Evolutionary conservation across 805 yeast genomes (phyloP), one percentile per base, ranked within the genome.

Genomic region (Teunomyces aglyptinius): DNA sequence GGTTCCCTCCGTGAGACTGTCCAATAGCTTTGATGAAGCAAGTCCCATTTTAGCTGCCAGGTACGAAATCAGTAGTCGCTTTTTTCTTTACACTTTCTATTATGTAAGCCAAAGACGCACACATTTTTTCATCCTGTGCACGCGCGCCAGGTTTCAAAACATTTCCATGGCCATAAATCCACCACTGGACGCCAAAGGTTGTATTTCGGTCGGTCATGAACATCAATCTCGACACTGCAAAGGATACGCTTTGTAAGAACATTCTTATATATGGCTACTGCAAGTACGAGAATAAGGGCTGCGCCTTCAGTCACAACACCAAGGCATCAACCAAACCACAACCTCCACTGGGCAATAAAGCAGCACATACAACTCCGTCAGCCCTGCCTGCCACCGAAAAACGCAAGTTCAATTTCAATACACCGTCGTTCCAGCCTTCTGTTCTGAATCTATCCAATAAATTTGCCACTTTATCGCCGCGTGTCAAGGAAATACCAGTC

Each of bases 191-290:
- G 6, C 10, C 29, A 38, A 12, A 6, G 19, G 18, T 22, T 24
- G n/a, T 20, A 19, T 12, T 13, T n/a, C 6, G 20, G n/a, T 32
- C 45, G 16, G 43, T 31, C 38, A 60, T 60, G 64, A 60, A 60
- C 48, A 65, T 71, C 48, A 77, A 77, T 55, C 68, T 71, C 47
- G 83, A 80, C 38, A 68, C 79, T 61, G 90, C 91, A 5, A 84
- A 80, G 63, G 83, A 83, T 49, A 83, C 89, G 24, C 90, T 86
- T 46, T 89, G 96, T 67, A 78, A 90, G 62, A 89, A 89, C 58
- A 83, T 89, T 46, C 80, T 85, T 41, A 87, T 88, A 28, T 89
- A 89, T 69, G 97, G 96, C 3, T 88, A 78, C 58, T 89, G 97
- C 71, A 88, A 88, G 63, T 89, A 79, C 67, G 90, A 87, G 56